Percentiles rank a stretch among this genome's conserved stretches.
Evolutionary conservation across 2,329 filamentous ascomycete species (phyloP).

Genomic region (Pyrenochaeta sp.): DNA sequence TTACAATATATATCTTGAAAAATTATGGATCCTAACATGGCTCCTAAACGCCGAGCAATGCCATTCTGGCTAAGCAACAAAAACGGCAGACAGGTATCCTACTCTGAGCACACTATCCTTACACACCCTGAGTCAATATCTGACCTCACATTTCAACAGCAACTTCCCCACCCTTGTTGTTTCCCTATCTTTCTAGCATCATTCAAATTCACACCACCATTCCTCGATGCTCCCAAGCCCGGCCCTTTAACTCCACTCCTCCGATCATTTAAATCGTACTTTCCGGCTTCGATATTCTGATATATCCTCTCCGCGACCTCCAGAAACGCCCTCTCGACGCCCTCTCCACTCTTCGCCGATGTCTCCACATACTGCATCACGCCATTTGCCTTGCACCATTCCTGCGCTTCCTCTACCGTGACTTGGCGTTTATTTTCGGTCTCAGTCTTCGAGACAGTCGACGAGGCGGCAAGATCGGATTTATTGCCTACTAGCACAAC

Average conservation of each 20-base stretch:
- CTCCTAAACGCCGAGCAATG: background rate
- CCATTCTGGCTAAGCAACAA: background rate
- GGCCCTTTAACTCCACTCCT: slow-evolving; percentile 86
- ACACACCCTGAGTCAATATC: background rate
- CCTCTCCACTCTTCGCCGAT: slow-evolving; percentile 92
- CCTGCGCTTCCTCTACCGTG: slow-evolving; percentile 81
- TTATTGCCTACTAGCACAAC: slow-evolving; percentile 97
- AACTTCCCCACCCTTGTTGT: slow-evolving; percentile 45
- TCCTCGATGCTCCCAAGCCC: slow-evolving; percentile 56
- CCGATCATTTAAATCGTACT: slow-evolving; percentile 92
- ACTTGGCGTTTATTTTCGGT: slow-evolving; percentile 77
- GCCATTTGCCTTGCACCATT: slow-evolving; percentile 86
- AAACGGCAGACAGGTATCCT: background rate
- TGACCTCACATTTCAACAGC: slow-evolving; percentile 31
- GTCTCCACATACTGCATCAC: slow-evolving; percentile 96
- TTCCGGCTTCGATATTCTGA: slow-evolving; percentile 93
- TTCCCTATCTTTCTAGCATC: slow-evolving; percentile 48
- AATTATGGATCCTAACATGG: background rate
- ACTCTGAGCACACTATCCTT: background rate
- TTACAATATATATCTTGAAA: background rate
- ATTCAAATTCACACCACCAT: slow-evolving; percentile 54
- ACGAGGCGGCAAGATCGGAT: slow-evolving; percentile 73
- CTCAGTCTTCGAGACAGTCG: slow-evolving; percentile 45
- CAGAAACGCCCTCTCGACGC: slow-evolving; percentile 91
- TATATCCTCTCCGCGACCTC: slow-evolving; percentile 95